phyloP scores from a whole-genome alignment of 2,329 filamentous ascomycete species.

The Alternaria triticimaculans region DNA sequence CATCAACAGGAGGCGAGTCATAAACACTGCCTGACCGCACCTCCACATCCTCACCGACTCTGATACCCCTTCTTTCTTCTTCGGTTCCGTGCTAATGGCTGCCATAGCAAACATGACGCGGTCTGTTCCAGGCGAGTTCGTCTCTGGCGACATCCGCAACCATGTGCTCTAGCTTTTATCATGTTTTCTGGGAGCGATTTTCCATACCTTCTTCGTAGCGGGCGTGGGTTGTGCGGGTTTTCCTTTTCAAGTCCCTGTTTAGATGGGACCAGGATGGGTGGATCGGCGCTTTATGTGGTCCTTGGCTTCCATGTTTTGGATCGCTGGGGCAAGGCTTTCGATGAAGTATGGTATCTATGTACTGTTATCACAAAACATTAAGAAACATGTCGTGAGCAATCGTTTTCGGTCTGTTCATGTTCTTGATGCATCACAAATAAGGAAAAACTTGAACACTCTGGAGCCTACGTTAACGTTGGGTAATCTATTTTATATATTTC shows the following conservation, averaged over 20 bases:
- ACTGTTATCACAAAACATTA: slow-evolving; percentile 3
- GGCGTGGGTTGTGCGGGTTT: slow-evolving; percentile 31
- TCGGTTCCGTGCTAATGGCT: slow-evolving; percentile 22
- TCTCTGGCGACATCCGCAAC: slow-evolving; percentile 4
- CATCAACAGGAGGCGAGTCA: slow-evolving; percentile 49
- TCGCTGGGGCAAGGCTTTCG: neutral
- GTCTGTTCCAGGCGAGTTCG: neutral
- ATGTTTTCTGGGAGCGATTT: slow-evolving; percentile 17
- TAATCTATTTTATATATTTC: neutral
- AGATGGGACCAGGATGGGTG: slow-evolving; percentile 1
- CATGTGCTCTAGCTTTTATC: slow-evolving; percentile 16
- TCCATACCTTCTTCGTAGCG: slow-evolving; percentile 29
- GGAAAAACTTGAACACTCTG: neutral
- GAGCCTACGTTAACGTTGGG: neutral
- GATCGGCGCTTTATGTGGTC: neutral
- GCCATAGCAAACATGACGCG: slow-evolving; percentile 3
- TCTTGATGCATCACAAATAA: neutral
- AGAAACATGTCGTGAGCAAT: neutral
- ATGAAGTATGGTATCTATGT: slow-evolving; percentile 4
- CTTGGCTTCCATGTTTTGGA: slow-evolving; percentile 12
- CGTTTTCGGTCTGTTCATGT: neutral
- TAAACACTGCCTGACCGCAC: slow-evolving; percentile 26
- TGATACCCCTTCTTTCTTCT: slow-evolving; percentile 41
- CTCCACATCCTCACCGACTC: slow-evolving; percentile 26
- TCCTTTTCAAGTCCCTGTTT: slow-evolving; percentile 14